A percentile compares a stretch with the other conserved stretches of the same genome.
Conservation (phyloP, 179 eudicot genomes). For the Corrigiola litoralis region DNA sequence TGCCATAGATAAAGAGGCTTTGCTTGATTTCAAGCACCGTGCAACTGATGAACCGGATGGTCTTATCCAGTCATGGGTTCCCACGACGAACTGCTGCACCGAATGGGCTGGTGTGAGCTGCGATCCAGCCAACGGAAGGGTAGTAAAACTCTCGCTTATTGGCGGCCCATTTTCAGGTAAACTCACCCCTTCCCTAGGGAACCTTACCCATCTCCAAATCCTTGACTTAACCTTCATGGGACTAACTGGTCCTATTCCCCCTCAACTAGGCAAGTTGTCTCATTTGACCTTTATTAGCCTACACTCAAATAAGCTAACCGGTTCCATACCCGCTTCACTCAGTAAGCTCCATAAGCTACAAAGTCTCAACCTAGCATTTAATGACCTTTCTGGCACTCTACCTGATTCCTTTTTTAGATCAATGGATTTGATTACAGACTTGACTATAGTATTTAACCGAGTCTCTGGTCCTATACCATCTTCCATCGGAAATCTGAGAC, state of each 20-base stretch:
- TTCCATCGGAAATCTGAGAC: neutral
- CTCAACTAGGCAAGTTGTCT: neutral
- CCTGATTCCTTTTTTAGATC: neutral
- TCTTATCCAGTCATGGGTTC: slow-evolving; percentile 41
- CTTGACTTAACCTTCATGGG: neutral
- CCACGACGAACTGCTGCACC: slow-evolving; percentile 60
- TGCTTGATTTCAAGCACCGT: slow-evolving; percentile 41
- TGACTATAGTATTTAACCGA: too few species aligned
- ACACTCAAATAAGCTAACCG: neutral
- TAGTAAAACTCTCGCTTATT: neutral
- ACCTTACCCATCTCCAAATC: neutral
- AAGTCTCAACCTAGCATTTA: neutral
- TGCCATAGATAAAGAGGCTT: slow-evolving; percentile 44
- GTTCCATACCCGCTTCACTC: neutral
- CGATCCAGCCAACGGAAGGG: slow-evolving; percentile 42
- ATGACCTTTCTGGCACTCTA: neutral
- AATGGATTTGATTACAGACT: neutral
- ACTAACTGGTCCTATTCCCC: neutral
- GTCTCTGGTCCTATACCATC: neutral
- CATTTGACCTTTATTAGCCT: neutral
- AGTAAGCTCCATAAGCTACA: neutral
- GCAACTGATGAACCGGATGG: slow-evolving; percentile 45
- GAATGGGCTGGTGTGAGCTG: slow-evolving; percentile 64
- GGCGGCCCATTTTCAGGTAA: neutral
- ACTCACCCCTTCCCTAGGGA: too few species aligned